Conservation (phyloP, 352 stramenopile species). For the Globisporangium mamillatum region DNA sequence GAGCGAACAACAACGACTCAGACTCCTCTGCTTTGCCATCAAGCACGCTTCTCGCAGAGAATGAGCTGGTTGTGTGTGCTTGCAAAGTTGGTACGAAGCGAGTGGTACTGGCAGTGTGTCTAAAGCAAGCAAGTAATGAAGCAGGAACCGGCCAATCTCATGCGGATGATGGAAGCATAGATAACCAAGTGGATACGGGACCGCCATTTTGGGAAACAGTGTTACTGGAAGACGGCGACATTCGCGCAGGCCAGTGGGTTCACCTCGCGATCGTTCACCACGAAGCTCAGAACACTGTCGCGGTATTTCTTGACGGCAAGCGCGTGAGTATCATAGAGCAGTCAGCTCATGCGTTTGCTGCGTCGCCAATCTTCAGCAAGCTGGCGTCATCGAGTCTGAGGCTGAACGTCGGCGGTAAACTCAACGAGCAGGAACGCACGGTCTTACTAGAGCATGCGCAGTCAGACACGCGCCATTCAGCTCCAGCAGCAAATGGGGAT, state of each 20-base stretch:
- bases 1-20: not conserved
- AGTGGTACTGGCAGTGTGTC: not conserved
- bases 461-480: not conserved
- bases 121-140: not conserved
- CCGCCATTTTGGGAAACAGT: not conserved
- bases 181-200: not conserved
- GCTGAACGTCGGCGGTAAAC: constrained; percentile 1
- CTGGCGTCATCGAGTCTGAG: not conserved
- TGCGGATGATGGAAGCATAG: not conserved
- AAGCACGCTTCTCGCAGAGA: not conserved
- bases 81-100: not conserved
- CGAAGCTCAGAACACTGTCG: not conserved
- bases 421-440: constrained; percentile 6
- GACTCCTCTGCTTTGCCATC: not conserved
- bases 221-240: not conserved
- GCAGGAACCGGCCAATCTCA: not conserved
- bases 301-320: constrained; percentile 6
- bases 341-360: not conserved
- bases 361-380: not conserved
- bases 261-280: constrained; percentile 5
- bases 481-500: not conserved
- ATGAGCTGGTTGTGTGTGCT: constrained; percentile 6
- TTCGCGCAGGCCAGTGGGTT: constrained; percentile 5
- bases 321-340: not conserved
- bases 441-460: too few relatives aligned